These are phyloP conservation scores for Eucalyptus viminalis DNA, from an alignment of 345 rosid species.

Conservation along the genomic window DNA sequence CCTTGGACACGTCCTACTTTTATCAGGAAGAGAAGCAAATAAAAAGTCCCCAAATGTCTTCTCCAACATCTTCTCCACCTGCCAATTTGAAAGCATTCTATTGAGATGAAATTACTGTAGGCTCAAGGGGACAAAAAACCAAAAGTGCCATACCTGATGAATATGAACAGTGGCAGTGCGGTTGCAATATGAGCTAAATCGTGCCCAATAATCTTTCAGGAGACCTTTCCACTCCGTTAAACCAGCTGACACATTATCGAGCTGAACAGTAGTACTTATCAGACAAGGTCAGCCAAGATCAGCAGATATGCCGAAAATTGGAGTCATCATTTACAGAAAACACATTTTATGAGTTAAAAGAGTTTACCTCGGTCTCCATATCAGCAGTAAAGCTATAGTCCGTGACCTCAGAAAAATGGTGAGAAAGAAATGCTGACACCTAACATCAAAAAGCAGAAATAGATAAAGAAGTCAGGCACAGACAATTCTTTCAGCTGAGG, in stretches of 20 bases:
- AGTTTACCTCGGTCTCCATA: slow-evolving; percentile 89
- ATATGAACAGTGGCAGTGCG: slow-evolving; percentile 55
- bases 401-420: slow-evolving; percentile 82
- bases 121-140: neutral
- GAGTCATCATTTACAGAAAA: neutral
- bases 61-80: slow-evolving; percentile 99
- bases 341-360: neutral
- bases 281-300: neutral
- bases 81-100: neutral
- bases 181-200: slow-evolving; percentile 74
- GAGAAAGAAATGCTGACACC: slow-evolving; percentile 94
- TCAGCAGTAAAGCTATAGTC: slow-evolving; percentile 98
- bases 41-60: slow-evolving; percentile 59
- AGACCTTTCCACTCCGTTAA: slow-evolving; percentile 98
- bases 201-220: slow-evolving; percentile 82
- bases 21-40: slow-evolving; percentile 75
- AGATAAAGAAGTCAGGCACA: neutral
- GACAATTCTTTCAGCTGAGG: neutral
- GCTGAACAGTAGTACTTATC: slow-evolving; percentile 32
- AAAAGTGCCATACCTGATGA: slow-evolving; percentile 45
- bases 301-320: neutral
- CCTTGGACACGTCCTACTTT: slow-evolving; percentile 79
- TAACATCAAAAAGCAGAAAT: slow-evolving; percentile 6
- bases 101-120: neutral
- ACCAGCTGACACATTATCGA: slow-evolving; percentile 95